Base-by-base conservation (phyloP, 2,329 filamentous ascomycete genomes). In the Exophiala mesophila region DNA sequence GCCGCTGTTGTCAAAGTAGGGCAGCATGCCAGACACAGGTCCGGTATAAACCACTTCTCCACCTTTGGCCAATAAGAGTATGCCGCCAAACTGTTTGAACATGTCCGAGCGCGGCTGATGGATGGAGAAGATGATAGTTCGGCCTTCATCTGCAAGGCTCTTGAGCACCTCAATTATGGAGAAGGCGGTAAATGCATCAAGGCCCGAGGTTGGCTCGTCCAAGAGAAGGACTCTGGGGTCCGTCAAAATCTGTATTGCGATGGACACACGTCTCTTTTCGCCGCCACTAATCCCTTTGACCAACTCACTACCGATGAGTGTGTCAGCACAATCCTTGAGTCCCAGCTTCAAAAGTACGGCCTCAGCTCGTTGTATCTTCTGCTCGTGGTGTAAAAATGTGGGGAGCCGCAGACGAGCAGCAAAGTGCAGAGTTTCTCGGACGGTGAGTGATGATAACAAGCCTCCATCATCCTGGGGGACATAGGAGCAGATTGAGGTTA, bases 391-490 rank as follows among this genome's bases (percentile, higher is more conserved):
- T 26, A 79, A 64, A 3, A 68, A 67, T 15, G 68, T 71, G 1
- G 75, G 63, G 54, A 83, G 55, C 47, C 80, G 65, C 3, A 94
- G 74, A 20, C 82, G 76, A 0, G 86, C 84, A 0, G 86, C 83
- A 61, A 94, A 94, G 49, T 80, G 67, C 46, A 94, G 66, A 0
- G 87, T 94, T 68, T 94, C 88, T 18, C 76, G 72, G 7, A 90
- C 85, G 0, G 87, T 94, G 50, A 94, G 69, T 0, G 83, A 83
- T 3, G 87, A 87, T 37, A 90, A 83, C 6, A 94, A 71, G 0
- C 77, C 74, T 1, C 85, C 82, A 67, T 94, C 88, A 52, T 94
- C 86, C 62, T 94, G 88, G 66, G 94, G 88, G 15, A 94, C 87
- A 58, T 88, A 94, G 35, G 80, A 37, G 79, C 79, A 44, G 77